phyloP scores from a whole-genome alignment of 2,329 filamentous ascomycete genomes.

The Penicillium sp. region DNA sequence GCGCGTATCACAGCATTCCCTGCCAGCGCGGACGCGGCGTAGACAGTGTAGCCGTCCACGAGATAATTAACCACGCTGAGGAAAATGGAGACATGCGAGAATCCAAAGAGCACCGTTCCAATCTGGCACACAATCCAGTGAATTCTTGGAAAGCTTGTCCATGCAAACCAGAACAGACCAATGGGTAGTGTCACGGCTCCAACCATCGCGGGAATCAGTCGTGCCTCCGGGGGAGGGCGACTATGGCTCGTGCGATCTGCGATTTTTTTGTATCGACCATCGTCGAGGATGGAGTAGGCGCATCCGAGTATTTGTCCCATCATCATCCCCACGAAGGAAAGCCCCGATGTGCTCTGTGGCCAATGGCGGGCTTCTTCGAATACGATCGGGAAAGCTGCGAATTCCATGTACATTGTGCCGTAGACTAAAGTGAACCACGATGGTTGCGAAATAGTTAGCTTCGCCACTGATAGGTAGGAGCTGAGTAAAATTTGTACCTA shows the following conservation, averaged over 20 bases:
- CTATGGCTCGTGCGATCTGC: neutral
- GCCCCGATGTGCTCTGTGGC: neutral
- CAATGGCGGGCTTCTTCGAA: neutral
- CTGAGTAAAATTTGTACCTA: neutral
- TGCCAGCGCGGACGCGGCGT: neutral
- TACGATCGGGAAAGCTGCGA: neutral
- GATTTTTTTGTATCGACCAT: neutral
- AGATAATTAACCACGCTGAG: neutral
- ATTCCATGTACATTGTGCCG: neutral
- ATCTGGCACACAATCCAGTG: neutral
- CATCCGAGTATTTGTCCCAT: neutral
- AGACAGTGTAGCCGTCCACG: neutral
- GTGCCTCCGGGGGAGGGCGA: neutral
- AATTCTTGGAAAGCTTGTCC: neutral
- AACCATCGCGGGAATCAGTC: neutral
- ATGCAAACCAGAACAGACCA: neutral
- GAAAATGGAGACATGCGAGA: neutral
- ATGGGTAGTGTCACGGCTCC: neutral
- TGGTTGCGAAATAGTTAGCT: neutral
- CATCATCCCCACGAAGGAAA: neutral
- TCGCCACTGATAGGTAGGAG: neutral
- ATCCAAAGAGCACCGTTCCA: neutral
- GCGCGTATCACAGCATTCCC: neutral
- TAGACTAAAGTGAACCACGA: neutral
- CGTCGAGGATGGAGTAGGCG: neutral